Percentiles rank a stretch among this genome's conserved stretches.
Conservation (phyloP, 805 yeast genomes). For the Saccharomycopsis schoenii region DNA sequence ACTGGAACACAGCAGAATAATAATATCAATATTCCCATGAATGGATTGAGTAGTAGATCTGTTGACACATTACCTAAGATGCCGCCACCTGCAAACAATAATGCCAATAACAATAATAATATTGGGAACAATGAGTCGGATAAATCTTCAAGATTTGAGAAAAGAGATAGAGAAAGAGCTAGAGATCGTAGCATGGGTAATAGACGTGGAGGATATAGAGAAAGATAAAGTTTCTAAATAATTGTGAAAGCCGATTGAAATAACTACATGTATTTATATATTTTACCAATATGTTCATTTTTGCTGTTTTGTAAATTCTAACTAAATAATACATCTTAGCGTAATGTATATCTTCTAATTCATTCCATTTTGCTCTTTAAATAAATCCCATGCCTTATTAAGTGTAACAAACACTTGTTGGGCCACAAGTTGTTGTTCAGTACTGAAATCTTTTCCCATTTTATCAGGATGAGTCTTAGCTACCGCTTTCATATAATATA, state of each 20-base stretch:
- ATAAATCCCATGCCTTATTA: constrained; percentile 84
- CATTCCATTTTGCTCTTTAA: constrained; percentile 49
- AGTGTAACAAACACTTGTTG: constrained; percentile 76
- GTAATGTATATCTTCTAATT: constrained; percentile 19
- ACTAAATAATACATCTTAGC: background rate
- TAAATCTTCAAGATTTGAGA: background rate
- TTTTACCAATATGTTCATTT: background rate
- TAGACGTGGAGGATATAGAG: constrained; percentile 10
- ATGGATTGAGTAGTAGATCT: constrained; percentile 5
- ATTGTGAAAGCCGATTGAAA: too few relatives aligned
- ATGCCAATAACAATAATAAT: background rate
- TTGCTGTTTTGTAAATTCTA: background rate
- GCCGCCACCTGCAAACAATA: background rate
- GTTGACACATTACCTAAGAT: background rate
- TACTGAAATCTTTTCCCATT: constrained; percentile 43
- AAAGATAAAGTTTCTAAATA: background rate
- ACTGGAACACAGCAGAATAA: background rate
- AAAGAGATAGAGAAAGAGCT: constrained; percentile 7
- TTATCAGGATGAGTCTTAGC: constrained; percentile 89
- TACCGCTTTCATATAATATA: constrained; percentile 83
- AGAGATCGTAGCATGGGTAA: constrained; percentile 10
- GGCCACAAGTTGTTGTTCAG: constrained; percentile 74
- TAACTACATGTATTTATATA: background rate
- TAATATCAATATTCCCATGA: background rate
- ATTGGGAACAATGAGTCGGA: background rate